A percentile compares a stretch with the other conserved stretches of the same genome.
Evolutionary conservation across 2,329 filamentous ascomycete species (phyloP).

Genomic region (Ophiostoma triangulosporum): DNA sequence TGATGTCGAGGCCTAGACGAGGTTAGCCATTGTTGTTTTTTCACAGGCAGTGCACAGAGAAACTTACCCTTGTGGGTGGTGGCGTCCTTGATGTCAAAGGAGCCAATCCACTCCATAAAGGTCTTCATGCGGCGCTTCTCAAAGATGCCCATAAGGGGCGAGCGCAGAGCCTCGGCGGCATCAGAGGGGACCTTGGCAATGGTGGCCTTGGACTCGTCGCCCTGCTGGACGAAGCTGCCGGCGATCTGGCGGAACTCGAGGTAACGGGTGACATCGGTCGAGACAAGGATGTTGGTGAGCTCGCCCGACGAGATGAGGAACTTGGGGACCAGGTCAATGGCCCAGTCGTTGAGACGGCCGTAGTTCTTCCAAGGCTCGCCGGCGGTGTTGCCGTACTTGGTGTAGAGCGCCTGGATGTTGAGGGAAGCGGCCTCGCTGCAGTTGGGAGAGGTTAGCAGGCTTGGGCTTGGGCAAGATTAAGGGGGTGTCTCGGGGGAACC

Average conservation of each 20-base stretch:
- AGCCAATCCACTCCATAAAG: conserved; percentile 91
- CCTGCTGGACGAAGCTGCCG: conserved; percentile 92
- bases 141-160: conserved; percentile 90
- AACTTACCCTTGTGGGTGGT: conserved; percentile 74
- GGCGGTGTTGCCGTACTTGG: conserved; percentile 78
- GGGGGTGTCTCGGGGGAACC: conserved; percentile 22
- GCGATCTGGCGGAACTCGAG: conserved; percentile 91
- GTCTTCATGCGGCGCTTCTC: conserved; percentile 96
- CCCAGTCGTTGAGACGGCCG: conserved; percentile 94
- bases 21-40: too few species aligned
- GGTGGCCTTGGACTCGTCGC: conserved; percentile 65
- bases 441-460: conserved; percentile 13
- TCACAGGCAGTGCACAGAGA: too few species aligned
- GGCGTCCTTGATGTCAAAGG: conserved; percentile 69
- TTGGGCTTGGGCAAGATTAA: background rate
- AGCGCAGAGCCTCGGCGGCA: conserved; percentile 77
- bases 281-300: conserved; percentile 95
- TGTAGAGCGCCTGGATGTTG: conserved; percentile 95
- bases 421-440: conserved; percentile 82
- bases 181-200: conserved; percentile 96
- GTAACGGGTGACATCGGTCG: conserved; percentile 80
- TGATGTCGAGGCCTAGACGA: conserved; percentile 62
- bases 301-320: conserved; percentile 98
- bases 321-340: conserved; percentile 97
- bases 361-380: conserved; percentile 95